These are phyloP conservation scores for Murraya koenigii DNA, from an alignment of 345 rosid species.

Conservation along the genomic window DNA sequence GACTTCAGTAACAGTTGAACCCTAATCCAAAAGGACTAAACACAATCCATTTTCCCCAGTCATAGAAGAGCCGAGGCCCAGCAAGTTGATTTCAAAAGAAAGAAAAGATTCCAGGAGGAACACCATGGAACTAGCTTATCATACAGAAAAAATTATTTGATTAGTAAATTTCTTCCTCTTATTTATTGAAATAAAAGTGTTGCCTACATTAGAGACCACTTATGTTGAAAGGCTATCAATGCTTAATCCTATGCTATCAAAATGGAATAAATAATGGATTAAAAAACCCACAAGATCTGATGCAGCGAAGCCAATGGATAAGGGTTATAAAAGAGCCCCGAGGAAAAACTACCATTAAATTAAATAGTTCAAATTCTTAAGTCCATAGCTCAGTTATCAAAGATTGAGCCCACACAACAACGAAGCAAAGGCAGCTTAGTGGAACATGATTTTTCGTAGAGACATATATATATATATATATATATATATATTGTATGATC, in stretches of 20 bases:
- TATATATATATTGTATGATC: neutral
- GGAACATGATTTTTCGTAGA: neutral
- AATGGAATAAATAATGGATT: neutral
- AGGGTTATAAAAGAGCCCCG: neutral
- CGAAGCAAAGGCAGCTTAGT: neutral
- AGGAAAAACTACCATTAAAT: neutral
- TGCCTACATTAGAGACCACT: neutral
- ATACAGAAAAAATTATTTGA: neutral
- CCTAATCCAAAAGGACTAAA: neutral
- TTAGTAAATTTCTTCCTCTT: neutral
- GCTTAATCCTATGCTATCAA: neutral
- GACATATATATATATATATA: neutral
- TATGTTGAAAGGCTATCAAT: neutral
- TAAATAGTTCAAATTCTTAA: neutral
- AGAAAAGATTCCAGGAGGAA: neutral
- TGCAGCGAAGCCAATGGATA: neutral
- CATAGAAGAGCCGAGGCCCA: neutral
- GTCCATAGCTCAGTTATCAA: neutral
- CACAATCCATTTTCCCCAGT: neutral
- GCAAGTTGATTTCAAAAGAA: neutral
- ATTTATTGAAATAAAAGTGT: no score
- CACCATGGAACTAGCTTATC: neutral
- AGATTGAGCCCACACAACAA: neutral
- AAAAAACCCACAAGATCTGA: neutral
- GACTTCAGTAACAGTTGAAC: neutral